Evolutionary conservation across 179 eudicot genomes (phyloP).

Genomic region (Spinacia oleracea): DNA sequence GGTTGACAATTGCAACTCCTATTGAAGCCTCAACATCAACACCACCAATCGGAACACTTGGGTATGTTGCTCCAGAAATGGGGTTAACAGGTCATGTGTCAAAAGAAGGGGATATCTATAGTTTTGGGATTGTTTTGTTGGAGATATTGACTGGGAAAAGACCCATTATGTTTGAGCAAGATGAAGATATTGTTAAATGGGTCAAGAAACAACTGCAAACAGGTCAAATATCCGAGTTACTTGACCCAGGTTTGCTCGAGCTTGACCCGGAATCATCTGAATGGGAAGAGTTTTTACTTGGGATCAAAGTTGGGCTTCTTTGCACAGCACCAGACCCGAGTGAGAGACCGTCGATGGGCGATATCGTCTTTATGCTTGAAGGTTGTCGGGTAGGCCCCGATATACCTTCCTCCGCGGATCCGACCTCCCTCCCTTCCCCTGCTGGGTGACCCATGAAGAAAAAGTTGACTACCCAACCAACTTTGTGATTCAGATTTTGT

Average conservation of each 20-base stretch:
- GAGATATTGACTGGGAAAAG: conserved; percentile 66
- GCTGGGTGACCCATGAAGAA: conserved; percentile 45
- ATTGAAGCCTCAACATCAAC: conserved; percentile 48
- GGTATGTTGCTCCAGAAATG: conserved; percentile 61
- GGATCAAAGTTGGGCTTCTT: conserved; percentile 66
- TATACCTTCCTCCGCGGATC: conserved; percentile 64
- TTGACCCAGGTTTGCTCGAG: conserved; percentile 78
- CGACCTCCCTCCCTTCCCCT: conserved; percentile 58
- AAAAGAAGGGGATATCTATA: conserved; percentile 61
- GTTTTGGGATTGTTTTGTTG: conserved; percentile 66
- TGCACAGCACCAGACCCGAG: conserved; percentile 63
- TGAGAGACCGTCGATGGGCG: conserved; percentile 65
- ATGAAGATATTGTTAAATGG: conserved; percentile 77
- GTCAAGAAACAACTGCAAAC: conserved; percentile 66
- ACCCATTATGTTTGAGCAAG: conserved; percentile 66
- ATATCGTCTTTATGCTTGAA: conserved; percentile 75
- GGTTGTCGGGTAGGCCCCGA: conserved; percentile 78
- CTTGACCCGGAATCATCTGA: conserved; percentile 77
- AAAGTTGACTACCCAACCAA: conserved; percentile 20
- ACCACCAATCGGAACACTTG: conserved; percentile 52
- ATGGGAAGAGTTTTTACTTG: conserved; percentile 77
- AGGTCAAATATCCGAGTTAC: conserved; percentile 69
- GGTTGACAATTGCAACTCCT: conserved; percentile 40
- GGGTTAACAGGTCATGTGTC: conserved; percentile 38
- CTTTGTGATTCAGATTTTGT: conserved; percentile 14